These are phyloP conservation scores for Eimeria maxima DNA, from an alignment of 169 alveolate genomes.

Conservation along the genomic window DNA sequence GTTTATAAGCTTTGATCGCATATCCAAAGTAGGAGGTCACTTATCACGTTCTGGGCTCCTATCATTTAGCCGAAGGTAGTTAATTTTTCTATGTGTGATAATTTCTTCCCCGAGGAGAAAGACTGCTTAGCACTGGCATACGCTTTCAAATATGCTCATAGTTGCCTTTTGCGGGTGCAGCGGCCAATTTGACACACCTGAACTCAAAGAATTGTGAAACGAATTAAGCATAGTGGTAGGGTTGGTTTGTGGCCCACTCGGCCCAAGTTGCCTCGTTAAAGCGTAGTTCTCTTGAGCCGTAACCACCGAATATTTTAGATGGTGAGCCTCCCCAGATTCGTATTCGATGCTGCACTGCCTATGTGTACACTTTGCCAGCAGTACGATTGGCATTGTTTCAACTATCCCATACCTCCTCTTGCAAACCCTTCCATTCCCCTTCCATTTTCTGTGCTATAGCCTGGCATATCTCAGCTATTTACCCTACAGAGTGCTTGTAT, in stretches of 20 bases:
- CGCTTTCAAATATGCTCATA: neutral
- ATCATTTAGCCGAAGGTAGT: too few relatives aligned
- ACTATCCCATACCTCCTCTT: neutral
- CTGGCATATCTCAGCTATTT: neutral
- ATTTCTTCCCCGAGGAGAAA: neutral
- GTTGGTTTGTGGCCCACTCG: neutral
- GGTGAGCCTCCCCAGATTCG: neutral
- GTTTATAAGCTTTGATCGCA: neutral
- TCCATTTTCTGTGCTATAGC: neutral
- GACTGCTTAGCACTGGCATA: neutral
- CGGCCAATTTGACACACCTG: neutral
- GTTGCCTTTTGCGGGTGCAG: neutral
- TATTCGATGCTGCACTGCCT: neutral
- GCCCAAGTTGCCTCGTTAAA: neutral
- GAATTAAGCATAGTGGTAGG: neutral
- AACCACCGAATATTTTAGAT: neutral
- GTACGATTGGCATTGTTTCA: too few relatives aligned
- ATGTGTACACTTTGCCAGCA: neutral
- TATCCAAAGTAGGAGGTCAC: neutral
- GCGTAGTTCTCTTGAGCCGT: neutral
- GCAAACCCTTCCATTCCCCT: neutral
- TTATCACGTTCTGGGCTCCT: neutral
- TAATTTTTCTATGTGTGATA: neutral
- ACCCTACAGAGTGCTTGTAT: neutral
- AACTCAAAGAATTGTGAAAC: neutral